Conservation (phyloP, 768 basidiomycete genomes). For the Tulasnella sp. region DNA sequence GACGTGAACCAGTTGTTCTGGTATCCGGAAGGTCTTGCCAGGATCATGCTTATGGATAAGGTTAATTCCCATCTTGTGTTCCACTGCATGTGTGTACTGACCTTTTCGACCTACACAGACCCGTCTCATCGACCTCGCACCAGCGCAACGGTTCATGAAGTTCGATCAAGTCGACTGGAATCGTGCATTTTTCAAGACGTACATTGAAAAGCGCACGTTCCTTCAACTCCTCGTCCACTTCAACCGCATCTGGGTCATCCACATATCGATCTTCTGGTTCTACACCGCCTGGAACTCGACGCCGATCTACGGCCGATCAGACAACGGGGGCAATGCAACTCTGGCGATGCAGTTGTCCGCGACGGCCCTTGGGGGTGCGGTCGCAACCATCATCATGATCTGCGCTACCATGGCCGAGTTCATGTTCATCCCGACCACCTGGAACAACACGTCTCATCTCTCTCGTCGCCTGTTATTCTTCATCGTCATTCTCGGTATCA, state of each 20-base stretch:
- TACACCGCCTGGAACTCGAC: conserved; percentile 94
- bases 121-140: conserved; percentile 81
- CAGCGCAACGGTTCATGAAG: conserved; percentile 89
- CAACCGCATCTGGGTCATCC: conserved; percentile 98
- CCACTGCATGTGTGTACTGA: conserved; percentile 11
- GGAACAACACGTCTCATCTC: conserved; percentile 96
- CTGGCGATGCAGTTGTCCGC: conserved; percentile 85
- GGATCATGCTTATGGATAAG: conserved; percentile 83
- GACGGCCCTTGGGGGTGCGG: conserved; percentile 85
- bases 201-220: conserved; percentile 93
- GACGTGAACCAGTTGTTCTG: conserved; percentile 99
- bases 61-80: too few species aligned
- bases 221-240: conserved; percentile 98
- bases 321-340: conserved; percentile 38
- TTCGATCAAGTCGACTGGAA: conserved; percentile 97
- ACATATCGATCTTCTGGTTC: conserved; percentile 89
- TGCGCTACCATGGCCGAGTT: conserved; percentile 88
- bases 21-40: conserved; percentile 97
- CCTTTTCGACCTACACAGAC: conserved; percentile 43
- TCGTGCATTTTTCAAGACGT: conserved; percentile 96
- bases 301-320: conserved; percentile 56
- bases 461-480: conserved; percentile 85
- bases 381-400: conserved; percentile 93
- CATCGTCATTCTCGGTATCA: conserved; percentile 76
- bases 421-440: conserved; percentile 94